These are phyloP conservation scores for Goffeauzyma gilvescens DNA, from an alignment of 768 basidiomycete species.

Conservation along the genomic window DNA sequence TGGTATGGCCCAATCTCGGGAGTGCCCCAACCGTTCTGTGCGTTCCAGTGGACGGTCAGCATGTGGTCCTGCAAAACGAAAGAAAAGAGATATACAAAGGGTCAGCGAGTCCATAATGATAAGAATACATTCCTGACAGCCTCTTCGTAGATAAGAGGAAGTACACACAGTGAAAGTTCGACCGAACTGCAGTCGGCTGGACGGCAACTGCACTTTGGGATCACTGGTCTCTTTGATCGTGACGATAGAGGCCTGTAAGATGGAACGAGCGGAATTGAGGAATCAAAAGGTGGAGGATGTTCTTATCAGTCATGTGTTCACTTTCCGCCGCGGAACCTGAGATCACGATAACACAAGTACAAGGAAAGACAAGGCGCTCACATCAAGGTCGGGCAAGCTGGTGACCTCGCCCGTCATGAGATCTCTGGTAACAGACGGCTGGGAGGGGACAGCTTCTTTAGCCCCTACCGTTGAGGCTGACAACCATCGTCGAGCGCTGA, in stretches of 20 bases:
- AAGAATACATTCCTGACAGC: background rate
- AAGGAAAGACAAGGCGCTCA: slow-evolving; percentile 19
- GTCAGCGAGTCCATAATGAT: background rate
- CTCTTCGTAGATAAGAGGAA: background rate
- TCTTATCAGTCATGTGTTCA: too few species aligned
- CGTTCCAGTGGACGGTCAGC: slow-evolving; percentile 58
- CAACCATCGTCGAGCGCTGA: slow-evolving; percentile 1
- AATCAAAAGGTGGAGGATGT: background rate
- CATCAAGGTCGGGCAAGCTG: slow-evolving; percentile 41
- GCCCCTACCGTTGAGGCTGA: slow-evolving; percentile 1
- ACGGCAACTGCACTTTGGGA: slow-evolving; percentile 47
- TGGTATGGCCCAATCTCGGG: slow-evolving; percentile 69
- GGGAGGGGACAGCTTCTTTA: too few species aligned
- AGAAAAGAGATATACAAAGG: slow-evolving; percentile 7
- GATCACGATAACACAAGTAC: background rate
- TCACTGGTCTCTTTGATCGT: slow-evolving; percentile 26
- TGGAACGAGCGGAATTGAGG: background rate
- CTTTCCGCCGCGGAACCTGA: background rate
- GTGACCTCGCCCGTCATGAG: slow-evolving; percentile 41
- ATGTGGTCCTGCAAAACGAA: slow-evolving; percentile 71
- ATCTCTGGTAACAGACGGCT: slow-evolving; percentile 27
- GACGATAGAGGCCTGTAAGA: slow-evolving; percentile 19
- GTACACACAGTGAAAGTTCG: slow-evolving; percentile 59
- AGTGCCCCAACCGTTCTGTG: slow-evolving; percentile 54
- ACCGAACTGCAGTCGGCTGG: slow-evolving; percentile 59